These are phyloP conservation scores for Talaromyces atroroseus DNA, from an alignment of 2,329 filamentous ascomycete genomes.

Conservation along the genomic window DNA sequence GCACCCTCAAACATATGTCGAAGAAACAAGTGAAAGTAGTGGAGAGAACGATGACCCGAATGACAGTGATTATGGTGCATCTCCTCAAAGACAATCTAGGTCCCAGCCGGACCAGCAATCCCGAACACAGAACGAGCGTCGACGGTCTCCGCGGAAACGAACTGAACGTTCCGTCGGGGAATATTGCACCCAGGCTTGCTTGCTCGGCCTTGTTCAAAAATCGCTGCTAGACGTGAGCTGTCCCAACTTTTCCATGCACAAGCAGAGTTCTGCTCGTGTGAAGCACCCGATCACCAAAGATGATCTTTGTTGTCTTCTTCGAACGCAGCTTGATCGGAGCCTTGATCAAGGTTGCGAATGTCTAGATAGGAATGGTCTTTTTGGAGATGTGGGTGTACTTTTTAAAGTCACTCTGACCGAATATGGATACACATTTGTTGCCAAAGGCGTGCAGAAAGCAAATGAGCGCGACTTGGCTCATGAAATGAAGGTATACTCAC, in stretches of 20 bases:
- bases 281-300: background rate
- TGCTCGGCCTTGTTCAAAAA: background rate
- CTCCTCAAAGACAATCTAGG: background rate
- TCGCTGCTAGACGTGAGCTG: background rate
- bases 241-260: background rate
- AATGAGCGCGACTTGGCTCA: background rate
- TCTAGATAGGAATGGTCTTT: background rate
- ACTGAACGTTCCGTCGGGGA: background rate
- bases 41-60: background rate
- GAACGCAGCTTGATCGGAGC: background rate
- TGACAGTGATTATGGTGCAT: background rate
- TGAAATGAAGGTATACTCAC: background rate
- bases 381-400: background rate
- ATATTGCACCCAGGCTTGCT: background rate
- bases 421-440: constrained; percentile 5
- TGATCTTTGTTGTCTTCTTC: background rate
- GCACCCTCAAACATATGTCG: background rate
- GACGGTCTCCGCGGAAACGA: background rate
- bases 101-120: background rate
- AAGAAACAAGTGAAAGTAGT: background rate
- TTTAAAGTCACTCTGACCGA: constrained; percentile 2
- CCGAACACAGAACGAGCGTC: background rate
- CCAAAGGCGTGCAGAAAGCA: background rate
- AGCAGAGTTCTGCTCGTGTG: background rate
- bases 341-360: background rate